These are phyloP conservation scores for Taiozyma sp. DNA, from an alignment of 1,139 yeast species.

Conservation along the genomic window DNA sequence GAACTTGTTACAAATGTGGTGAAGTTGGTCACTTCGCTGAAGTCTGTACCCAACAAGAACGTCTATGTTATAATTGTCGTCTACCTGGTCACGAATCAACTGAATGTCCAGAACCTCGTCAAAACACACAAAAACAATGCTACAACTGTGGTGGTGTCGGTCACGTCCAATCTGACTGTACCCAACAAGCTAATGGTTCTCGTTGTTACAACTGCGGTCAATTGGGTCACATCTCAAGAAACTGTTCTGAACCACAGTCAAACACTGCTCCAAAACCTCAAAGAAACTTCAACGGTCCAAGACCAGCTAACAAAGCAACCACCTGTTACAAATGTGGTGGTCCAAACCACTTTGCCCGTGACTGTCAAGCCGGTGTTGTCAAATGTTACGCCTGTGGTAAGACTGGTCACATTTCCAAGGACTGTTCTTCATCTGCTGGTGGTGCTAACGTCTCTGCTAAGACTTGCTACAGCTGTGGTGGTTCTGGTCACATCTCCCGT, in stretches of 20 bases:
- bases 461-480: constrained; percentile 87
- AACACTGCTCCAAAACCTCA: constrained; percentile 16
- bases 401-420: constrained; percentile 83
- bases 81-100: constrained; percentile 86
- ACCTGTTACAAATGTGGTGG: constrained; percentile 92
- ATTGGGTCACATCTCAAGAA: constrained; percentile 78
- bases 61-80: constrained; percentile 91
- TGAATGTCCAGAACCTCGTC: constrained; percentile 84
- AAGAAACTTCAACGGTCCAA: constrained; percentile 15
- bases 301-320: constrained; percentile 36
- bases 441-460: constrained; percentile 37
- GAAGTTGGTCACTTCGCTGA: constrained; percentile 90
- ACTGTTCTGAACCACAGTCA: constrained; percentile 48
- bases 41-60: constrained; percentile 73
- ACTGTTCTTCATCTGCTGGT: constrained; percentile 51
- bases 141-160: constrained; percentile 77
- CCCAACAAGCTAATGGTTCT: constrained; percentile 39
- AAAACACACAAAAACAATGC: constrained; percentile 79
- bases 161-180: constrained; percentile 68
- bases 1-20: constrained; percentile 90
- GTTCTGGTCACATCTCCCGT: constrained; percentile 86
- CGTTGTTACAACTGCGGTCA: constrained; percentile 85
- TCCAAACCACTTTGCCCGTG: constrained; percentile 89
- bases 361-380: constrained; percentile 71
- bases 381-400: constrained; percentile 94